phyloP scores from a whole-genome alignment of 2,329 filamentous ascomycete genomes.

The Xylariaceae sp. region DNA sequence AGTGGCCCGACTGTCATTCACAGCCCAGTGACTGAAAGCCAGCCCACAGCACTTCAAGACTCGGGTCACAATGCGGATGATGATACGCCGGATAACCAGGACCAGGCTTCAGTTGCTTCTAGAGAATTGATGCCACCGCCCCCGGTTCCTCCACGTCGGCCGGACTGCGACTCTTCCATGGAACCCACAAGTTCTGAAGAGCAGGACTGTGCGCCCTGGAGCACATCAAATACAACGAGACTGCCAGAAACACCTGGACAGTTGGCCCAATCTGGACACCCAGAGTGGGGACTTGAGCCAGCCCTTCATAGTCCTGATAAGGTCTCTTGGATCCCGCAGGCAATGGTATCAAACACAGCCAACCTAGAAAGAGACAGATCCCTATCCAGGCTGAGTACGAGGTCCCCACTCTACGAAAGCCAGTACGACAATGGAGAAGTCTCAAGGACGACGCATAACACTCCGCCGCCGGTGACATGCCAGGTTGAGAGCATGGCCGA shows the following conservation, averaged over 20 bases:
- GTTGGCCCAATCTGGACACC: too few species aligned
- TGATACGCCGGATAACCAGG: conserved; percentile 4
- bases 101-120: conserved; percentile 20
- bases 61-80: neutral
- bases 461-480: neutral
- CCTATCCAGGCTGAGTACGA: conserved; percentile 16
- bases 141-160: conserved; percentile 19
- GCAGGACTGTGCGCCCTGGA: too few species aligned
- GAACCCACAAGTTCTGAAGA: too few species aligned
- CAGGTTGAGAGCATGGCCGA: conserved; percentile 27
- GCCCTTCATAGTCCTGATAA: conserved; percentile 12
- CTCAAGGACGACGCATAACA: neutral
- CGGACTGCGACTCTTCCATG: neutral
- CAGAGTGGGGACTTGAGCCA: neutral
- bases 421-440: conserved; percentile 7
- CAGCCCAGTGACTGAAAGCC: neutral
- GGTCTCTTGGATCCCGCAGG: conserved; percentile 25
- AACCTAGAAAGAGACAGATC: conserved; percentile 9
- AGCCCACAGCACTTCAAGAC: neutral
- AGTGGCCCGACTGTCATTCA: neutral
- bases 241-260: conserved; percentile 2
- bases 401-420: conserved; percentile 16
- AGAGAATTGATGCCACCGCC: conserved; percentile 30
- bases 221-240: too few species aligned
- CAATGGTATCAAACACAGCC: conserved; percentile 14